phyloP scores from a whole-genome alignment of 768 basidiomycete genomes.

The Cyathus striatus region DNA sequence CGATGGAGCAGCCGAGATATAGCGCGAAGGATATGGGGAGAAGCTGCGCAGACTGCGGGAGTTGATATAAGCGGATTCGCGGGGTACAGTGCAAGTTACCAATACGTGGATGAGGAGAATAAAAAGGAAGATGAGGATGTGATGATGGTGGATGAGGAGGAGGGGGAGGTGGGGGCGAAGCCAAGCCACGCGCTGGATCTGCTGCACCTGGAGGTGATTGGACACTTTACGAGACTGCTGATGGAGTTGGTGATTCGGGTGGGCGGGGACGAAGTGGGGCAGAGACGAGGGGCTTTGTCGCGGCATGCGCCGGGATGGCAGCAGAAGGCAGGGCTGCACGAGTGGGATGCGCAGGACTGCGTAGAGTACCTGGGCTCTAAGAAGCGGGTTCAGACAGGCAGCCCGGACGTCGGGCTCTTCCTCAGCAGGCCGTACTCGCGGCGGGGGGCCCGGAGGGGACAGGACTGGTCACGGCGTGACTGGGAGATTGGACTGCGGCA shows the following conservation, averaged over 20 bases:
- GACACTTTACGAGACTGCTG: conserved; percentile 62
- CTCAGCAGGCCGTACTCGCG: conserved; percentile 40
- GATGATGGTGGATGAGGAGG: conserved; percentile 64
- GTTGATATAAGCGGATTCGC: conserved; percentile 36
- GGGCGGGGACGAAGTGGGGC: conserved; percentile 39
- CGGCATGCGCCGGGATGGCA: conserved; percentile 53
- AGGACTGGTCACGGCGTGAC: conserved; percentile 67
- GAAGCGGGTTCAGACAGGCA: conserved; percentile 22
- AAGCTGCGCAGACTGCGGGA: conserved; percentile 15
- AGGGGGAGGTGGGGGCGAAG: conserved; percentile 25
- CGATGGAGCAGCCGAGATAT: conserved; percentile 55
- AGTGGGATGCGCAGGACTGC: conserved; percentile 54
- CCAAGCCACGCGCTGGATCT: conserved; percentile 58
- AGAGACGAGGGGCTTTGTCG: conserved; percentile 36
- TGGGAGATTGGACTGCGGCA: conserved; percentile 53
- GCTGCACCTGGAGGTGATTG: conserved; percentile 64
- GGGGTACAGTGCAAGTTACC: conserved; percentile 32
- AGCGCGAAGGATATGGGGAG: conserved; percentile 39
- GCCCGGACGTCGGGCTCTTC: conserved; percentile 49
- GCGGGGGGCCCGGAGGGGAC: conserved; percentile 57
- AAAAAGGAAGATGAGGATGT: conserved; percentile 31
- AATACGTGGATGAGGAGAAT: conserved; percentile 16
- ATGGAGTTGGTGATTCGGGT: conserved; percentile 52
- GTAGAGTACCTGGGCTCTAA: conserved; percentile 50
- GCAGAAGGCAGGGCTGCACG: conserved; percentile 28